A percentile compares a stretch with the other conserved stretches of the same genome.
These are phyloP conservation scores for Scenedesmus sp. DNA, from an alignment of 163 green algal genomes.

Conservation along the genomic window DNA sequence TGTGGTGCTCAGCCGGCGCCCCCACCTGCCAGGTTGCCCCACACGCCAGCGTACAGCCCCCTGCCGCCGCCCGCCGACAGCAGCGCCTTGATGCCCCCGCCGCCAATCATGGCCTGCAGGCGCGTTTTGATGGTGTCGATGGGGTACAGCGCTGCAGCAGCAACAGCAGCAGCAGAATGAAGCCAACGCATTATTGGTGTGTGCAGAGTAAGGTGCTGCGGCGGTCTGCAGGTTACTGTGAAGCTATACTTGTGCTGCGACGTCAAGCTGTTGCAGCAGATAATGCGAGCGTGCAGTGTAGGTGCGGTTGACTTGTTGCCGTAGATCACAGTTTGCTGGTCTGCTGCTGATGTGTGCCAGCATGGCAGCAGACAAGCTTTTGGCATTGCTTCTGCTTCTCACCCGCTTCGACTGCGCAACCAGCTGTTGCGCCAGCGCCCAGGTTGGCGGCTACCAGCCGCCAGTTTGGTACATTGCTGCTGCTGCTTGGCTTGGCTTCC, in stretches of 20 bases:
- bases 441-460: conserved; percentile 82
- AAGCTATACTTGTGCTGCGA: too few relatives aligned
- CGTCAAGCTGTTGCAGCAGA: too few relatives aligned
- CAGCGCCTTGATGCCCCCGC: conserved; percentile 86
- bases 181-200: too few relatives aligned
- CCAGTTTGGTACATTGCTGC: conserved; percentile 71
- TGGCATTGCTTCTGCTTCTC: too few relatives aligned
- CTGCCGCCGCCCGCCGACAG: conserved; percentile 83
- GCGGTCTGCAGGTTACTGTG: too few relatives aligned
- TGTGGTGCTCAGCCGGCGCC: too few relatives aligned
- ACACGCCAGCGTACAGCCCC: conserved; percentile 89
- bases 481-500: not conserved
- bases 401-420: conserved; percentile 90
- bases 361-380: too few relatives aligned
- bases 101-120: conserved; percentile 91
- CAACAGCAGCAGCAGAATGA: conserved; percentile 11
- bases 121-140: conserved; percentile 99
- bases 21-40: conserved; percentile 80
- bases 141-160: conserved; percentile 90
- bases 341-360: not conserved
- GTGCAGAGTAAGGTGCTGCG: too few relatives aligned
- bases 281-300: too few relatives aligned
- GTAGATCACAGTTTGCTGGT: too few relatives aligned
- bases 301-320: too few relatives aligned
- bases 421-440: conserved; percentile 86